Evolutionary conservation across 2,329 filamentous ascomycete genomes (phyloP), one percentile per base, ranked within the genome.

Genomic region (Boeremia lycopersici): DNA sequence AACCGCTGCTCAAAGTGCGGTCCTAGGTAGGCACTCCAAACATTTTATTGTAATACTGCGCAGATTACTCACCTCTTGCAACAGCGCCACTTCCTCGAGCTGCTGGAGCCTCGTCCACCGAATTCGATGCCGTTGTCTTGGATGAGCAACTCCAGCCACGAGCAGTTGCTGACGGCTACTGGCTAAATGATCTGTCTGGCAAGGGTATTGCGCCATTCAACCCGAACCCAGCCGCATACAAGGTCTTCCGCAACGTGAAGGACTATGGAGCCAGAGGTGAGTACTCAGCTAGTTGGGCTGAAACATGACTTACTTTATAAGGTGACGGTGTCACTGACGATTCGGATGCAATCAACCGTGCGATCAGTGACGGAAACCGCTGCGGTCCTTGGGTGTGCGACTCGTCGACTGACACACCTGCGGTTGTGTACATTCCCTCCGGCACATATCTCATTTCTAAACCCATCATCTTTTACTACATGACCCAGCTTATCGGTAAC

Each of bases 401-500:
- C 11, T 79, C 78, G 1, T 74, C 79, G 2, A 84, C 83, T 1
- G 79, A 77, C 2, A 80, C 79, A 2, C 83, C 84, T 3, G 83
- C 82, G 3, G 75, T 85, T 30, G 78, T 86, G 9, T 86, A 85
- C 69, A 83, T 85, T 62, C 83, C 81, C 2, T 77, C 80, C 38
- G 85, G 85, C 38, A 86, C 81, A 0, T 89, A 89, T 61, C 54
- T 71, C 40, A 67, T 74, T 38, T 56, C 56, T 48, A 75, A 77
- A 1, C 77, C 83, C 0, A 84, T 89, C 57, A 78, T 86, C 54
- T 79, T 85, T 63, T 87, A 85, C 64, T 89, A 88, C 74, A 82
- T 83, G 62, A 88, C 86, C 2, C 81, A 86, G 63, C 72, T 89
- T 8, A 78, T 87, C 44, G 85, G 85, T 28, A 84, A 87, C 54